Base-by-base conservation (phyloP, 306 rosid genomes). In the Gillenia trifoliata region DNA sequence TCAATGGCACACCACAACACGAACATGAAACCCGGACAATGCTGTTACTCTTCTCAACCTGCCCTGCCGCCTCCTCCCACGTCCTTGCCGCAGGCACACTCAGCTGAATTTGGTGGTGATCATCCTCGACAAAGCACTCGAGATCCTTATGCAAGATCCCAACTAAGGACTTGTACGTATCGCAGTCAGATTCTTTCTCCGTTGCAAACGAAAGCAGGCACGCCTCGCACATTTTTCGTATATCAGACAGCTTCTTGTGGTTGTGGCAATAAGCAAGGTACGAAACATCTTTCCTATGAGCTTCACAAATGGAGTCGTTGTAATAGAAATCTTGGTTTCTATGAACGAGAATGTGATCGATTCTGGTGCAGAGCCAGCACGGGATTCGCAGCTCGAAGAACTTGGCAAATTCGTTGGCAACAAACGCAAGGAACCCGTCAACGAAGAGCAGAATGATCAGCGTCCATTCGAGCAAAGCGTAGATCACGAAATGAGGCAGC, bases 161-260 rank as follows among this genome's bases (percentile, higher is more conserved):
- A 2, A 91, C 88, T 1, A 91, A 94, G 26, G 97, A 90, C 70
- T 88, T 94, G 72, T 92, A 87, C 3, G 93, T 85, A 68, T 84
- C 89, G 23, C 85, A 81, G 54, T 89, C 89, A 0, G 93, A 87
- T 69, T 93, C 94, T 66, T 73, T 89, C 64, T 87, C 90, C 0
- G 91, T 88, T 10, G 97, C 97, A 34, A 92, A 92, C 0, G 99
- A 92, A 60, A 94, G 93, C 22, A 94, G 84, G 59, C 99, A 94
- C 2, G 84, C 80, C 75, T 94, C 99, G 11, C 96, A 94, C 97
- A 94, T 90, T 38, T 78, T 88, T 50, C 88, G 79, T 36, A 91
- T 87, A 36, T 94, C 92, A 3, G 92, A 79, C 26, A 94, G 84
- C 54, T 88, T 90, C 82, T 83, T 85, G 87, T 94, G 99, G 64